A percentile compares a stretch with the other conserved stretches of the same genome.
These are phyloP conservation scores for Echinosophora koreensis DNA, from an alignment of 306 rosid genomes.

Conservation along the genomic window DNA sequence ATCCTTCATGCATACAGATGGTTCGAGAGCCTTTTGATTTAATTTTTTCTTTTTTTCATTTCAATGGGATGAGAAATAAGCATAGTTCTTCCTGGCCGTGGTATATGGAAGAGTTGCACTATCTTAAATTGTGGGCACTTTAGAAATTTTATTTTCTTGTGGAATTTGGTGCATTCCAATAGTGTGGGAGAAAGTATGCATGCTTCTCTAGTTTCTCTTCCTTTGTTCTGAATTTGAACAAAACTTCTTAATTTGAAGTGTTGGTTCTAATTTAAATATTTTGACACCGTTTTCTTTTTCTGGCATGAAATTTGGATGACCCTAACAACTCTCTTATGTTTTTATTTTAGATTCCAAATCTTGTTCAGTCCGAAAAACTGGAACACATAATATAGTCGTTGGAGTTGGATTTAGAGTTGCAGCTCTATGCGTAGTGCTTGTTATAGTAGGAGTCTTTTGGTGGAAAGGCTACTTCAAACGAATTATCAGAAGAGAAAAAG, in stretches of 20 bases:
- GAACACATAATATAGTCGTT: slow-evolving; percentile 25
- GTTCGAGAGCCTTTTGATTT: slow-evolving; percentile 13
- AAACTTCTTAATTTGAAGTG: slow-evolving; percentile 23
- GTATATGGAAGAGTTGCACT: background rate
- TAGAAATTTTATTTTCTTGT: slow-evolving; percentile 5
- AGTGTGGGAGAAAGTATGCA: slow-evolving; percentile 18
- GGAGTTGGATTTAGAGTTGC: slow-evolving; percentile 51
- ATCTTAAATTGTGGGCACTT: slow-evolving; percentile 30
- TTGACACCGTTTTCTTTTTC: slow-evolving; percentile 31
- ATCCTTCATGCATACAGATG: slow-evolving; percentile 2
- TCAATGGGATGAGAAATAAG: slow-evolving; percentile 20
- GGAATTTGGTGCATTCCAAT: slow-evolving; percentile 13
- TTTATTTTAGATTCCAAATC: slow-evolving; percentile 48
- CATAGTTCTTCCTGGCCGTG: background rate
- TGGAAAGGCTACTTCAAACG: slow-evolving; percentile 45
- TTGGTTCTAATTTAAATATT: slow-evolving; percentile 31
- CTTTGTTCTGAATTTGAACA: slow-evolving; percentile 25
- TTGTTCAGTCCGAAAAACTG: slow-evolving; percentile 42
- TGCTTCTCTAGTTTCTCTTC: slow-evolving; percentile 30
- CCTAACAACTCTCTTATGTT: background rate
- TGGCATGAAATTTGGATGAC: slow-evolving; percentile 16
- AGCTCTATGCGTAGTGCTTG: slow-evolving; percentile 44
- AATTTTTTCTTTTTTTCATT: slow-evolving; percentile 5
- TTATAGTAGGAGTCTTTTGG: slow-evolving; percentile 50
- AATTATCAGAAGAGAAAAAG: slow-evolving; percentile 37